A percentile compares a stretch with the other conserved stretches of the same genome.
These are phyloP conservation scores for Volvox carteri DNA, from an alignment of 163 green algal species.

Conservation along the genomic window DNA sequence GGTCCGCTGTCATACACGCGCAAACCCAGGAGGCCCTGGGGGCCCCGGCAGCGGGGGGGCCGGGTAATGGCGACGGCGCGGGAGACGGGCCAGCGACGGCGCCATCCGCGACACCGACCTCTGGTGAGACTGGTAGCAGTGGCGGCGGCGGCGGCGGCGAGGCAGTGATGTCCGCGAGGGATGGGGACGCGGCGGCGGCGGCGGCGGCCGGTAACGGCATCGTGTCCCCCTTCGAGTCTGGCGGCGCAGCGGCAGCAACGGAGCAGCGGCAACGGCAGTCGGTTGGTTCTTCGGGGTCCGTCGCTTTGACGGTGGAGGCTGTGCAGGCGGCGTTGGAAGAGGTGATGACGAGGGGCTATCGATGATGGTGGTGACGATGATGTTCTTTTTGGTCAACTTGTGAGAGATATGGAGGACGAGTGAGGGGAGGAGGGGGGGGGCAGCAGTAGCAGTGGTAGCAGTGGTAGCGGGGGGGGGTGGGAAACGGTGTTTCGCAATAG, in stretches of 20 bases:
- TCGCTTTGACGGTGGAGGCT: slow-evolving; percentile 77
- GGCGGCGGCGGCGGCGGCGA: neutral
- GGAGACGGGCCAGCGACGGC: too few species aligned
- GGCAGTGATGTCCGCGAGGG: neutral
- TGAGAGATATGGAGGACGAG: too few species aligned
- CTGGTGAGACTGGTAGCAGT: neutral
- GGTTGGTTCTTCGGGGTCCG: too few species aligned
- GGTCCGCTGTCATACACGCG: slow-evolving; percentile 83
- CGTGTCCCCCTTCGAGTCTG: slow-evolving; percentile 81
- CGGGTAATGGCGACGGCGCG: neutral
- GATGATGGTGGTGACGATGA: too few species aligned
- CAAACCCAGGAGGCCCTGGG: slow-evolving; percentile 83
- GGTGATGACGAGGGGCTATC: too few species aligned
- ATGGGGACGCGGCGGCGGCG: neutral
- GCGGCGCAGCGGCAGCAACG: neutral
- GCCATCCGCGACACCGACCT: too few species aligned
- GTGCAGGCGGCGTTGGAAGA: slow-evolving; percentile 87
- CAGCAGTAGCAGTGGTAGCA: neutral
- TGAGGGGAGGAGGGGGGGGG: too few species aligned
- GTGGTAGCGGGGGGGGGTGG: too few species aligned
- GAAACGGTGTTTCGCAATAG: too few species aligned
- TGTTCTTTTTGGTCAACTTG: too few species aligned
- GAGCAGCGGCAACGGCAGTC: neutral
- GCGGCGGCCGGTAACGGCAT: slow-evolving; percentile 32
- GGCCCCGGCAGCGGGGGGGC: neutral